Evolutionary conservation across 2,329 filamentous ascomycete species (phyloP), one percentile per base, ranked within the genome.

Genomic region (Sarocladium oryzae): DNA sequence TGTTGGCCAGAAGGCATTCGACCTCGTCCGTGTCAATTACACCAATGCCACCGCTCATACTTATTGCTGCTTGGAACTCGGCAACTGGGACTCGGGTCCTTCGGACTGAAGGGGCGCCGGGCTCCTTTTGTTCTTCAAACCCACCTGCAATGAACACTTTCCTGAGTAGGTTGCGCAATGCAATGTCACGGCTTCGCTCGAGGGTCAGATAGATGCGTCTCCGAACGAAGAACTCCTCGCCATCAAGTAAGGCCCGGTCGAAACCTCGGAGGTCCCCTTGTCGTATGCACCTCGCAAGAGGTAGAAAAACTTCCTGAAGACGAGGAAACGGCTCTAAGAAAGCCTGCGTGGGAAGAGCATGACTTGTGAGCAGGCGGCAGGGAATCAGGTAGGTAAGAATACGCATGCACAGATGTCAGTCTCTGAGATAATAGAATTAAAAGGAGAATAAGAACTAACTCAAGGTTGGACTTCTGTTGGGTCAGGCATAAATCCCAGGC

Each of bases 361-460:
- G 90, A 24, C 81, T 88, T 2, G 89, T 97, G 52, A 99, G 79
- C 28, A 99, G 81, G 57, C 89, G 89, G 56, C 91, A 96, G 0
- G 93, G 93, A 50, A 99, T 91, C 10, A 99, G 82, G 61, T 99
- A 99, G 2, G 87, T 95, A 26, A 99, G 77, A 51, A 99, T 97
- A 52, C 93, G 79, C 62, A 88, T 93, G 57, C 6, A 6, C 45
- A 16, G 16, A 55, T 70, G 61, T 51, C 26, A 46, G 10, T 21
- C 37, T 23, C 13, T 23, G 18, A 23, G 9, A 36, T 13, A 7
- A 9, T 26, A 11, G 45, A 32, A n/a, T 20, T 50, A 24, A 10
- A 8, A 7, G 21, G 7, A n/a, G 28, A 30, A 7, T 30, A 7
- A 30, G 7, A n/a, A 69, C 82, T 61, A 67, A 92, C 86, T 96